phyloP scores from a whole-genome alignment of 1,284 basidiomycete genomes.

The Leccinum subatratum region DNA sequence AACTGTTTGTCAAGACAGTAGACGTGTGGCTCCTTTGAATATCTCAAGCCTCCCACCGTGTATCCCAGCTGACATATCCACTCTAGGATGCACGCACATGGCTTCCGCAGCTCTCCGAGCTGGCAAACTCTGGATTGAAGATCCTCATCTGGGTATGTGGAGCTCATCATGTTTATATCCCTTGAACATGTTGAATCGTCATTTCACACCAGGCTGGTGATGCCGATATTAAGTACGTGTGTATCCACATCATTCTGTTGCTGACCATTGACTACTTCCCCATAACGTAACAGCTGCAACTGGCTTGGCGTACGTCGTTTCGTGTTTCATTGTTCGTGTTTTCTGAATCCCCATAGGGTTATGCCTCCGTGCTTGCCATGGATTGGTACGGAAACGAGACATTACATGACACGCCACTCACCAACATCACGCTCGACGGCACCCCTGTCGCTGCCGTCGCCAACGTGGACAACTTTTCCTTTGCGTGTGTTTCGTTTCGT shows the following conservation, averaged over 20 bases:
- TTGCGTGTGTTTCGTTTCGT: constrained; percentile 42
- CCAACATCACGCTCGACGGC: constrained; percentile 54
- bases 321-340: background rate
- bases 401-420: constrained; percentile 47
- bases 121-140: constrained; percentile 53
- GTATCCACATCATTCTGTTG: background rate
- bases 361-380: constrained; percentile 54
- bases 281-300: constrained; percentile 44
- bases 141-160: constrained; percentile 55
- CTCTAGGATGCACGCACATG: constrained; percentile 50
- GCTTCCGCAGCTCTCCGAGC: constrained; percentile 47
- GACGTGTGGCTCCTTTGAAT: constrained; percentile 26
- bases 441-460: constrained; percentile 51
- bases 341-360: constrained; percentile 24
- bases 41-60: constrained; percentile 4
- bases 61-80: constrained; percentile 13
- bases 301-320: constrained; percentile 47
- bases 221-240: constrained; percentile 55
- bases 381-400: constrained; percentile 55
- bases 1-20: constrained; percentile 38
- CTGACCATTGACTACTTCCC: constrained; percentile 2
- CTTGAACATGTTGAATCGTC: background rate
- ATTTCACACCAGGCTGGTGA: constrained; percentile 50
- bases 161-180: background rate
- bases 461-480: constrained; percentile 62